Evolutionary conservation across 441 rosid genomes (phyloP).

Genomic region (Brassica balearica): DNA sequence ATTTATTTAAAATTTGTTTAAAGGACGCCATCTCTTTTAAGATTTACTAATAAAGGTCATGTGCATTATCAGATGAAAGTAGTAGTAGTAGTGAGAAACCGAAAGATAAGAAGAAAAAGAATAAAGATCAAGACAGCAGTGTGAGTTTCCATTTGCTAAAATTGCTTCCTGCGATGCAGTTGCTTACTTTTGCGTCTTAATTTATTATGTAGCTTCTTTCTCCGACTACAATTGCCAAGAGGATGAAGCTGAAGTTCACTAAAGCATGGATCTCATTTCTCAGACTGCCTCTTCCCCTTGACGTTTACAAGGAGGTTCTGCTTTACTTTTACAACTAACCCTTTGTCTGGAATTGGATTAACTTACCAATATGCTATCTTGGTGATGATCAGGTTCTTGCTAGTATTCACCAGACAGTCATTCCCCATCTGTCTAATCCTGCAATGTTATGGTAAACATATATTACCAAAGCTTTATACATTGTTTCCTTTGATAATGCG

Average conservation of each 20-base stretch:
- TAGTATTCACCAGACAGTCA: slow-evolving; percentile 74
- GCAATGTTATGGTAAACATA: slow-evolving; percentile 70
- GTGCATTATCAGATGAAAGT: slow-evolving; percentile 46
- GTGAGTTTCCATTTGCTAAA: slow-evolving; percentile 49
- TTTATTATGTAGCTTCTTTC: slow-evolving; percentile 58
- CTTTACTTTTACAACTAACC: slow-evolving; percentile 10
- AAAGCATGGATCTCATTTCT: slow-evolving; percentile 95
- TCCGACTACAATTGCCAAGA: slow-evolving; percentile 62
- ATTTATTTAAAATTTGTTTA: not conserved
- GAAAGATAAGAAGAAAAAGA: slow-evolving; percentile 51
- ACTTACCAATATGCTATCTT: slow-evolving; percentile 37
- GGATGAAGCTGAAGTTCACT: slow-evolving; percentile 84
- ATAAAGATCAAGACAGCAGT: slow-evolving; percentile 48
- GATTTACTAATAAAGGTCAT: slow-evolving; percentile 29
- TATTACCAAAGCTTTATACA: not conserved
- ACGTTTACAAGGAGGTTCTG: slow-evolving; percentile 90
- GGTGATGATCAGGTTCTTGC: slow-evolving; percentile 73
- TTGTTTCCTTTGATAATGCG: not conserved
- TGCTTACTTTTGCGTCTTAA: slow-evolving; percentile 21
- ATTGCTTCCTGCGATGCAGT: not conserved
- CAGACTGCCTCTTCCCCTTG: slow-evolving; percentile 80
- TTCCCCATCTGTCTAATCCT: slow-evolving; percentile 83
- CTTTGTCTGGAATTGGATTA: slow-evolving; percentile 3
- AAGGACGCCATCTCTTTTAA: no score
- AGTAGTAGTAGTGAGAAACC: slow-evolving; percentile 36